Base-by-base conservation (phyloP, 2,329 filamentous ascomycete genomes). In the Parastagonospora nodorum region DNA sequence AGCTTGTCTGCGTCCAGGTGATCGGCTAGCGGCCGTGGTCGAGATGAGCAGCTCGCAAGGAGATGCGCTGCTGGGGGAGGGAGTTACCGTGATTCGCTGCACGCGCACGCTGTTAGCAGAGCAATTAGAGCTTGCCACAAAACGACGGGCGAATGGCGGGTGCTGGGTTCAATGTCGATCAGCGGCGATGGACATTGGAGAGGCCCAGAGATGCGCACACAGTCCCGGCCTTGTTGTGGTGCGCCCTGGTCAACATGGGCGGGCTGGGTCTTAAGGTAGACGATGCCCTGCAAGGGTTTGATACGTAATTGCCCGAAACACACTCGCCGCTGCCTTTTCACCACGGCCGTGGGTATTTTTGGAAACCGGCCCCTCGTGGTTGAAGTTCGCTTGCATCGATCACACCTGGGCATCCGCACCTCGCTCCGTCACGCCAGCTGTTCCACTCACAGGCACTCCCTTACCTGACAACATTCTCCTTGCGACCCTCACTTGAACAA, bases 141-240 rank as follows among this genome's bases (percentile, higher is more conserved):
- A 14, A 24, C 35, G 36, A 28, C 43, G 35, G 42, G 43, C 43
- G 43, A 46, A 46, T 46, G 14, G 35, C 35, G 28, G 28, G 27
- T 16, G 9, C 37, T 12, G 24, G 37, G 37, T n/a, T 40, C 19
- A 28, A 41, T 41, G 38, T 41, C 38, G 38, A 41, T 41, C 38
- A 41, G 38, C 27, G 38, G 38, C 38, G 24, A 41, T 41, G 38
- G 27, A 27, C 24, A 27, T 29, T 41, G 38, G 10, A 28, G 4
- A 5, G 39, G 32, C 32, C 35, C 35, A 9, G 6, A 24, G n/a
- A n/a, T n/a, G n/a, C n/a, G n/a, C n/a, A n/a, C n/a, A n/a, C n/a
- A n/a, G 36, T 38, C 14, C 27, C 36, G 2, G 36, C 30, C 8
- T 32, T 32, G 30, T 7, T 40, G 38, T 40, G 38, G n/a, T 40